Base-by-base conservation (phyloP, 2,329 filamentous ascomycete genomes). In the Claviceps pazoutovae region DNA sequence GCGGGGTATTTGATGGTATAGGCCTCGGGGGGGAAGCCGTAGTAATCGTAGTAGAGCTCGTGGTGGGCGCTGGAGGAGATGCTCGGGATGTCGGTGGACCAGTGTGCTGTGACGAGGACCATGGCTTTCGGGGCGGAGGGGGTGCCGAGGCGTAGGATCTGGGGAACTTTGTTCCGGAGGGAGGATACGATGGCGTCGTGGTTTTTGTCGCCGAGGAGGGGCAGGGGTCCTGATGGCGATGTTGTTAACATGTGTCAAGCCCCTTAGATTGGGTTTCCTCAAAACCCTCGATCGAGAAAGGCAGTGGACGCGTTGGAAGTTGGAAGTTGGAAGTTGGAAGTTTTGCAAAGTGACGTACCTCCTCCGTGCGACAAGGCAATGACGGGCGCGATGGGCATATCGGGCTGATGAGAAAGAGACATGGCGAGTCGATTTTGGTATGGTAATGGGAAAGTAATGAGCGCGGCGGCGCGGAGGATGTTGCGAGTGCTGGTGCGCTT, bases 31-130 rank as follows among this genome's bases (percentile, higher is more conserved):
- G 79, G 79, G 58, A 82, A 82, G 17, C 76, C 76, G 58, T 71
- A 72, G 64, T 82, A 83, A 60, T 83, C 78, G 60, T 79, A 83
- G 48, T 71, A 63, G 4, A 83, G 64, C 2, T 65, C 59, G 52
- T 74, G 79, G 23, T 66, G 68, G 19, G 65, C 58, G 4, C 59
- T 72, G 2, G 72, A 75, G 13, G 74, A 77, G 53, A 83, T 73
- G 43, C 69, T 72, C 1, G 78, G 77, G 8, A 62, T 63, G 14
- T 56, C 46, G 2, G 73, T 72, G 2, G 70, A 71, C 78, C 78
- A 81, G 64, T 81, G 78, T 4, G 78, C 78, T 0, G 78, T 81
- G 14, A 81, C 69, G 36, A 81, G 64, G 9, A 80, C 66, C 46
- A 81, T 78, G 23, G 74, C 78, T 9, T 67, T 67, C 0, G 71